Base-by-base conservation (phyloP, 2,329 filamentous ascomycete species). In the Trichoderma afroharzianum region DNA sequence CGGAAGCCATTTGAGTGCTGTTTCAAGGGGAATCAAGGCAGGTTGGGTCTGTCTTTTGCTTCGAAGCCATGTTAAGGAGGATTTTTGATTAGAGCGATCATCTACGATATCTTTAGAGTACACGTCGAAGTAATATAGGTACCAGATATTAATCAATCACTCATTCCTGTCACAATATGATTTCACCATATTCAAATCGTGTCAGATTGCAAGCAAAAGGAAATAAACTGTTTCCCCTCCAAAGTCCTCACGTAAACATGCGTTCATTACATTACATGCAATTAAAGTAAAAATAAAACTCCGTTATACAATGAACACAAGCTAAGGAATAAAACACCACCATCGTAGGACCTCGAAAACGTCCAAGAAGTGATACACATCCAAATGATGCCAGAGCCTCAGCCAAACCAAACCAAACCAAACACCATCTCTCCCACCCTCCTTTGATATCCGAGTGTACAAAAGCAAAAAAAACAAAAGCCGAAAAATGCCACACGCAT, bases 181-280 rank as follows among this genome's bases (percentile, higher is more conserved):
- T 26, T 47, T 11, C 11, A 14, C 11, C 9, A 14, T 21, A 15
- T 21, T 14, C 26, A 26, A 18, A 30, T 47, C 11, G 18, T 18
- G 6, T 26, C 43, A 11, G 24, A 6, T 26, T 50, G 36, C 33
- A 6, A 50, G 43, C n/a, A 21, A 12, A 21, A 50, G 9, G 8
- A 24, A 50, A 6, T 9, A 50, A 6, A 50, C n/a, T 33, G 12
- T 15, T 30, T 57, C 21, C 12, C 11, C 57, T 21, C 58, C 4
- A 21, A 67, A 21, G 9, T 3, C 43, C 26, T 53, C 28, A 64
- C 26, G 6, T 33, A 53, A 24, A 33, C 9, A 64, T 28, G 24
- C 24, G 30, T 58, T 21, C 32, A 67, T 58, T 67, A 67, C 63
- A 58, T 57, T 58, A 67, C 63, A 58, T 67, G 63, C 50, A 57